Base-by-base conservation (phyloP, 225 moss, liverwort and hornwort genomes). In the Physcomitrium patens region DNA sequence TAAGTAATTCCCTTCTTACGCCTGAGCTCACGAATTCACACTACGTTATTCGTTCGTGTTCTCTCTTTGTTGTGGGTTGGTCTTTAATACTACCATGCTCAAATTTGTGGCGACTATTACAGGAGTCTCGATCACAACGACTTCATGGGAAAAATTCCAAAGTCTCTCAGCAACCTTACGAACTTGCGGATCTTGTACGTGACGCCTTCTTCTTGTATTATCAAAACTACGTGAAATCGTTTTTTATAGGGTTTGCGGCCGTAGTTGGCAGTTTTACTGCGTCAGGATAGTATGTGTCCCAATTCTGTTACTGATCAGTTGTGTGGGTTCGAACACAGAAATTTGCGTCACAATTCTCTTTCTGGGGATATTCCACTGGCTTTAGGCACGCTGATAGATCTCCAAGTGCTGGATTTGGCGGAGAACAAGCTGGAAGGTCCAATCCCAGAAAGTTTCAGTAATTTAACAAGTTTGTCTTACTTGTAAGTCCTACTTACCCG, bases 121-220 rank as follows among this genome's bases (percentile, higher is more conserved):
- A 86, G 84, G 72, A 60, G 63, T 4, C 81, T 86, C 51, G 71
- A 73, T 19, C 48, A 68, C 60, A 84, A 86, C 64, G 76, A 78
- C n/a, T 72, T 86, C 8, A 23, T 7, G 72, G 86, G 86, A 23
- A 56, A 27, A 26, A 78, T 86, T n/a, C 81, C 81, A 17, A 58
- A 37, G 19, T 68, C 71, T 52, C 26, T 84, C 31, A n/a, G 62
- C 62, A 53, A 75, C 19, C 48, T 83, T 17, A 63, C 68, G 12
- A 57, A 71, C 42, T 76, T 79, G 13, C 50, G 56, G 15, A 48
- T 76, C 74, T 66, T 82, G 78, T 75, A 78, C 78, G 83, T 71
- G 67, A 49, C 48, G 15, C 31, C 24, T 8, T 16, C 20, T 60
- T 26, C 67, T 48, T 59, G 8, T 60, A 12, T 13, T 56, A 57